These are phyloP conservation scores for Metschnikowia drakensbergensis DNA, from an alignment of 805 yeast species.

Conservation along the genomic window DNA sequence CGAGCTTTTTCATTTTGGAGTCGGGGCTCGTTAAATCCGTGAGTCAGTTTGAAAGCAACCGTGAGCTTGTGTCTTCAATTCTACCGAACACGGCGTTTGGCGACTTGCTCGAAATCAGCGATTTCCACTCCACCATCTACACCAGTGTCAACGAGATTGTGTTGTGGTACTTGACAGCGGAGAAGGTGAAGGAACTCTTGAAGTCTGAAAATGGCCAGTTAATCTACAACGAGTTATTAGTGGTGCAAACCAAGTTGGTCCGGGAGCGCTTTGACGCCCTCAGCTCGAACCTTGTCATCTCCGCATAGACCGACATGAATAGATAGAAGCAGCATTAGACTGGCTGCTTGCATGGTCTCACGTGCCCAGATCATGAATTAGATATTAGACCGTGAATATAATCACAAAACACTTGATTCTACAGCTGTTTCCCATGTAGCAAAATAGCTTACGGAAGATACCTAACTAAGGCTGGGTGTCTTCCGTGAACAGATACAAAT, in stretches of 20 bases:
- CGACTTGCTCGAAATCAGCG: constrained; percentile 38
- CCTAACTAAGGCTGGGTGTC: no score
- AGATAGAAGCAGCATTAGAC: neutral
- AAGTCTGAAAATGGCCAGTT: constrained; percentile 43
- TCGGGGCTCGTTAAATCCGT: constrained; percentile 39
- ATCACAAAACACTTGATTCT: no score
- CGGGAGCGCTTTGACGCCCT: constrained; percentile 72
- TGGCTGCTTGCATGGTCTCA: neutral
- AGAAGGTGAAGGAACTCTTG: constrained; percentile 44
- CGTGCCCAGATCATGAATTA: no score
- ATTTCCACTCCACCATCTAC: constrained; percentile 44
- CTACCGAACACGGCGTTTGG: constrained; percentile 77
- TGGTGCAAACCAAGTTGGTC: constrained; percentile 57
- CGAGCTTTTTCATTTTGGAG: constrained; percentile 57
- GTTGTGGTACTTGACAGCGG: constrained; percentile 62
- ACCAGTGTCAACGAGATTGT: constrained; percentile 58
- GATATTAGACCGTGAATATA: no score
- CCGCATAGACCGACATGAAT: constrained; percentile 33
- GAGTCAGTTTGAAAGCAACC: constrained; percentile 36
- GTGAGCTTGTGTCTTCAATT: constrained; percentile 41
- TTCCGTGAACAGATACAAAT: no score
- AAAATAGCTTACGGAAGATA: no score
- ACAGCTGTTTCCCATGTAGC: no score
- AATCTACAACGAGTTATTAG: constrained; percentile 60
- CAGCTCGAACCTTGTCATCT: constrained; percentile 69